Base-by-base conservation (phyloP, 495 filamentous ascomycete species). In the Penicillium lagena region DNA sequence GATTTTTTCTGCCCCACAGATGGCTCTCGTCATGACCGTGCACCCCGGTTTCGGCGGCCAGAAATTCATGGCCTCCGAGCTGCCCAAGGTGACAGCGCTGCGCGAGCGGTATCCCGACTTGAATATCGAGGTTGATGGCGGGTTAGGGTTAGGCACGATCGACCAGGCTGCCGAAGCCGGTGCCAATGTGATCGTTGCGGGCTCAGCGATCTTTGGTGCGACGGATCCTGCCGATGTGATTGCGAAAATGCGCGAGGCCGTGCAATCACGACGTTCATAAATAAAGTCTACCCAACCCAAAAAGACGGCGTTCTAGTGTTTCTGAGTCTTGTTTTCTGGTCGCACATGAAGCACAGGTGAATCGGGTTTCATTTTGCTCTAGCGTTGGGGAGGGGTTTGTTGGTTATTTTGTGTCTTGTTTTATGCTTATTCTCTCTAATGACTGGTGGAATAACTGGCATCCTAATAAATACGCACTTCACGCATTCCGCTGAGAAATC, bases 1-100 rank as follows among this genome's bases (percentile, higher is more conserved):
- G 37, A n/a, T 27, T 12, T 9, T 33, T 28, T 32, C 29, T 22
- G 17, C 29, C 29, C 9, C 40, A 36, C 45, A 98, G 93, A 97
- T 98, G 94, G 89, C 94, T 22, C 82, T 98, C 9, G 83, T 98
- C 33, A 98, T 98, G 93, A 98, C 93, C 8, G 93, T 98, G 13
- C 82, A 98, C 66, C 93, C 93, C 13, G 93, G 93, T 42, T 98
- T 97, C 65, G 94, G 93, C 47, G 93, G 93, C 10, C 94, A 98
- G 65, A 95, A 94, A 62, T 98, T 98, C 79, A 96, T 96, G 86
- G 83, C 89, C 6, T 86, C 84, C 5, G 87, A 94, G 64, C 77
- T 98, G 53, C 94, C 93, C 51, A 98, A 98, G 68, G 94, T 98
- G 29, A 60, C 79, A 40, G 87, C 83, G 37, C 73, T 98, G 55